These are phyloP conservation scores for Borovskyia barvae DNA, from an alignment of 208 protist species.

Conservation along the genomic window DNA sequence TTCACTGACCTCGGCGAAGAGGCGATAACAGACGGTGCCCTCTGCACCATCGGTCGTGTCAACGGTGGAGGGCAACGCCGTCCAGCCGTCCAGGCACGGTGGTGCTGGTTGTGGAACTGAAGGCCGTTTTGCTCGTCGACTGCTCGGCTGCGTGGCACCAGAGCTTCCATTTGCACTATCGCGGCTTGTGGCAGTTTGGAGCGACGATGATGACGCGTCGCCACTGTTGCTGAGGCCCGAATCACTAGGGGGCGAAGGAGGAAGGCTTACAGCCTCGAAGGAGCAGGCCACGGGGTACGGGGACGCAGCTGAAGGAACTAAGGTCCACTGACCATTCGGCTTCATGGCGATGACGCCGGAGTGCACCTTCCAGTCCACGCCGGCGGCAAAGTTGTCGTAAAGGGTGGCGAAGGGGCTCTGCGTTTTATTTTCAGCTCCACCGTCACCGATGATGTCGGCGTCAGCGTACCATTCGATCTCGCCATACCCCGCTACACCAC, in stretches of 20 bases:
- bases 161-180: neutral
- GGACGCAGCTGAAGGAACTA: slow-evolving; percentile 28
- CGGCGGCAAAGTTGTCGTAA: slow-evolving; percentile 47
- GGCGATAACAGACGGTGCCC: slow-evolving; percentile 46
- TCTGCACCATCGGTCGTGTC: slow-evolving; percentile 19
- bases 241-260: neutral
- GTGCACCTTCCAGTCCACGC: slow-evolving; percentile 27
- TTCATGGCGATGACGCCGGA: slow-evolving; percentile 52
- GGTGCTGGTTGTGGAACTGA: slow-evolving; percentile 34
- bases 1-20: slow-evolving; percentile 31
- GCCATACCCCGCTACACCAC: slow-evolving; percentile 22
- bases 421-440: no score
- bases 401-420: neutral
- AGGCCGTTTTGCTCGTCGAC: slow-evolving; percentile 18
- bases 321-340: slow-evolving; percentile 32
- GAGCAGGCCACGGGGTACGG: slow-evolving; percentile 39
- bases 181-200: neutral
- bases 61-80: slow-evolving; percentile 21
- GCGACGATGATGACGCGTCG: neutral
- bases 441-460: no score
- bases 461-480: slow-evolving; percentile 21
- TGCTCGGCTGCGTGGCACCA: neutral
- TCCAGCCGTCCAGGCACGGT: slow-evolving; percentile 49
- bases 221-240: neutral
- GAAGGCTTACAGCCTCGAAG: slow-evolving; percentile 17